Evolutionary conservation across 1,284 basidiomycete genomes (phyloP).

Genomic region (Sutorius eximius): DNA sequence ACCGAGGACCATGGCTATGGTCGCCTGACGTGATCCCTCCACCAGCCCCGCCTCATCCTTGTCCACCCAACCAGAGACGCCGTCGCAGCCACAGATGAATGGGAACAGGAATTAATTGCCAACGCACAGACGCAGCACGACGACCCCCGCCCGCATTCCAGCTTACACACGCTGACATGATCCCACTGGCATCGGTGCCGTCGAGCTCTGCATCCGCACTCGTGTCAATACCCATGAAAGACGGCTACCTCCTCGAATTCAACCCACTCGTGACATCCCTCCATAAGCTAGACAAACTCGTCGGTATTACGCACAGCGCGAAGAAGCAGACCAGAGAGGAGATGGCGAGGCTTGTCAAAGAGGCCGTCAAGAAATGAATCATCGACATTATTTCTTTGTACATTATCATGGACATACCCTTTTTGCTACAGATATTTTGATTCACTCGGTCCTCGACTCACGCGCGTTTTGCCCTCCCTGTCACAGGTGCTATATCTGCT

Average conservation of each 20-base stretch:
- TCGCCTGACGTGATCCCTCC: constrained; percentile 60
- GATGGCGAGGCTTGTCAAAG: constrained; percentile 66
- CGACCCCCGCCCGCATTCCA: constrained; percentile 26
- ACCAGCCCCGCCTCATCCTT: constrained; percentile 32
- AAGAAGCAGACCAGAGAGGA: constrained; percentile 78
- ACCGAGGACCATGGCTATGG: constrained; percentile 37
- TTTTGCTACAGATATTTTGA: neutral
- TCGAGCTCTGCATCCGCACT: constrained; percentile 41
- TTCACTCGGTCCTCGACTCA: constrained; percentile 19
- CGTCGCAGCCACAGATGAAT: constrained; percentile 5
- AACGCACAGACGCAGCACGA: constrained; percentile 48
- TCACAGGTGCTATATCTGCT: constrained; percentile 20
- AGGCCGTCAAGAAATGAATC: constrained; percentile 73
- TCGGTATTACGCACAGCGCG: constrained; percentile 74
- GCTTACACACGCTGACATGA: constrained; percentile 35
- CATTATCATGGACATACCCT: constrained; percentile 4
- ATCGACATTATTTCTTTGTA: constrained; percentile 14
- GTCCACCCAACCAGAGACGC: constrained; percentile 14
- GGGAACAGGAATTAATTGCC: no score
- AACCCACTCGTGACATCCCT: constrained; percentile 73
- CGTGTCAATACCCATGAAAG: constrained; percentile 69
- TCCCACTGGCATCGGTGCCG: constrained; percentile 10
- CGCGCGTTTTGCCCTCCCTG: neutral
- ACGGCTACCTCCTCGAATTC: constrained; percentile 77
- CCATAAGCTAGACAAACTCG: constrained; percentile 63